Evolutionary conservation across 2,329 filamentous ascomycete species (phyloP).

Genomic region (Calonectria honghensis): DNA sequence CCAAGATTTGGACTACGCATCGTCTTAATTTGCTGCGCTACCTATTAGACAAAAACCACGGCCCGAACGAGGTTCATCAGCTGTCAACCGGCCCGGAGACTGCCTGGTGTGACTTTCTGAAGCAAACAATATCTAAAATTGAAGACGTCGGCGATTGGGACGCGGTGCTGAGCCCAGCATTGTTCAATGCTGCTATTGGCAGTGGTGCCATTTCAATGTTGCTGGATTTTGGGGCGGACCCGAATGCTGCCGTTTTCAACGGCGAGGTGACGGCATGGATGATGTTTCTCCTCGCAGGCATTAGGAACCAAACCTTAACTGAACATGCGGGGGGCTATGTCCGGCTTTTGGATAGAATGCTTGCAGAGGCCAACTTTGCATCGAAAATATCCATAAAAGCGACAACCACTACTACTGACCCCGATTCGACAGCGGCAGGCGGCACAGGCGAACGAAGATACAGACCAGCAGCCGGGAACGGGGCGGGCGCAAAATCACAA

Average conservation of each 20-base stretch:
- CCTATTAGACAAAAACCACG: neutral
- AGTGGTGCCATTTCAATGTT: neutral
- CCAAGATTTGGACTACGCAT: constrained; percentile 1
- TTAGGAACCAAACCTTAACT: neutral
- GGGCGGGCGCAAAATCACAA: too few relatives aligned
- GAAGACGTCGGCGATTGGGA: neutral
- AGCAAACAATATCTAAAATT: neutral
- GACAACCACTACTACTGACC: neutral
- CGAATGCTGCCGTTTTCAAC: constrained; percentile 2
- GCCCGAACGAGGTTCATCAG: neutral
- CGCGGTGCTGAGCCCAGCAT: neutral
- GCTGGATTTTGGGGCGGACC: neutral
- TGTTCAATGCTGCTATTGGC: constrained; percentile 3
- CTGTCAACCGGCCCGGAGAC: neutral
- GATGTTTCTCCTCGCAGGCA: constrained; percentile 8
- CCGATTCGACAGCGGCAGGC: neutral
- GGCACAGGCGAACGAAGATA: too few relatives aligned
- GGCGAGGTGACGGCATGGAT: neutral
- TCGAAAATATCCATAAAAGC: neutral
- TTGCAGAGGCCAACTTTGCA: neutral
- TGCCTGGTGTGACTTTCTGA: constrained; percentile 3
- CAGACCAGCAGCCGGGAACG: too few relatives aligned
- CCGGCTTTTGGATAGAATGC: neutral
- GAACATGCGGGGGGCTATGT: neutral
- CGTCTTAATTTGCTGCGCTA: neutral